Conservation (phyloP, 352 stramenopile genomes). For the Globisporangium lucens region DNA sequence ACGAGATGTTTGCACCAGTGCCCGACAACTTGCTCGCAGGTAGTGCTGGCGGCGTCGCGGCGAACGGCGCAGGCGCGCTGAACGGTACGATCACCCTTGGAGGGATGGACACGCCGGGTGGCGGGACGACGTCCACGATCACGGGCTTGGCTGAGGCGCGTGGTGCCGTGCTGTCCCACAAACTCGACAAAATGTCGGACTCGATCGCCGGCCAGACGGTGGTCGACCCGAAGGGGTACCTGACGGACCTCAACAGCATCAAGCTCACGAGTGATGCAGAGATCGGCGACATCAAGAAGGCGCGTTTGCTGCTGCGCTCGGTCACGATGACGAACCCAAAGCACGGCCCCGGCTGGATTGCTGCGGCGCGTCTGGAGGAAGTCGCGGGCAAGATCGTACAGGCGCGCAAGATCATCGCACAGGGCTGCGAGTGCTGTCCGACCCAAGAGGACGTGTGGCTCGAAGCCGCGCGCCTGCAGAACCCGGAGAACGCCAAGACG, state of each 20-base stretch:
- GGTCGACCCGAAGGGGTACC: conserved; percentile 97
- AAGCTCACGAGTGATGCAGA: conserved; percentile 93
- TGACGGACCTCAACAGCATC: conserved; percentile 96
- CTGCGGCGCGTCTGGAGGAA: conserved; percentile 97
- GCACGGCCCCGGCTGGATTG: conserved; percentile 98
- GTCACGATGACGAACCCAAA: conserved; percentile 98
- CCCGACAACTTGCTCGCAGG: conserved; percentile 91
- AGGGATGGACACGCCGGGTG: conserved; percentile 50
- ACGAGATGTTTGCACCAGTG: conserved; percentile 95
- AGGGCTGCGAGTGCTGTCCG: conserved; percentile 96
- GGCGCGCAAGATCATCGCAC: conserved; percentile 97
- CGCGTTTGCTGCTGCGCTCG: conserved; percentile 93
- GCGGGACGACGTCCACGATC: conserved; percentile 68
- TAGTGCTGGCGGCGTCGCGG: conserved; percentile 24
- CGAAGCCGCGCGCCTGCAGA: conserved; percentile 95
- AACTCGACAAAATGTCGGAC: conserved; percentile 97
- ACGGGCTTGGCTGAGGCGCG: conserved; percentile 90
- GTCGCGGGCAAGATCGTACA: conserved; percentile 94
- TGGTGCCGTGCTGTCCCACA: conserved; percentile 93
- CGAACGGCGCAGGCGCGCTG: conserved; percentile 21
- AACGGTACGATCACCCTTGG: conserved; percentile 56
- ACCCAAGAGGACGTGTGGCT: conserved; percentile 98
- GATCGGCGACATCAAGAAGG: conserved; percentile 99
- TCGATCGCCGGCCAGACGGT: conserved; percentile 95
- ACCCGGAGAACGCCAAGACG: conserved; percentile 94